Percentiles rank a stretch among this genome's conserved stretches.
phyloP scores from a whole-genome alignment of 768 basidiomycete species.

The Lactifluus volemus region DNA sequence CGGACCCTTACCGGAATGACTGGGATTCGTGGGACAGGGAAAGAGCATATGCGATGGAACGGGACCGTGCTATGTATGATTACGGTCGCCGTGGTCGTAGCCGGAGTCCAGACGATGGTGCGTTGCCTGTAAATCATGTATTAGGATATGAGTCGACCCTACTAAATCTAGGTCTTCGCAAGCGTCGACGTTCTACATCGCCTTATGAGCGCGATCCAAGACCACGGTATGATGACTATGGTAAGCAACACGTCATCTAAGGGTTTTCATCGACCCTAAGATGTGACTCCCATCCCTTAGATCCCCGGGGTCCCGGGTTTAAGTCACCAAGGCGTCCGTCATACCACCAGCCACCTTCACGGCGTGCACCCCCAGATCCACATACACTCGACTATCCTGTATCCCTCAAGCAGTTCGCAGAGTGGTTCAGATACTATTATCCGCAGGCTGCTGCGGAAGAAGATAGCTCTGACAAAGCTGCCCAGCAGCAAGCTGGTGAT shows the following conservation, averaged over 20 bases:
- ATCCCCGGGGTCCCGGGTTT: conserved; percentile 57
- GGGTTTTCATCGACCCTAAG: conserved; percentile 12
- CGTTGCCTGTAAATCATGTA: conserved; percentile 13
- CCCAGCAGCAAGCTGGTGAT: conserved; percentile 75
- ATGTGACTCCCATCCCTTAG: conserved; percentile 39
- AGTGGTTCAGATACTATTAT: conserved; percentile 76
- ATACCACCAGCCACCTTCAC: conserved; percentile 38
- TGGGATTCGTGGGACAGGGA: conserved; percentile 74
- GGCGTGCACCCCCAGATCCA: conserved; percentile 64
- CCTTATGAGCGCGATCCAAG: conserved; percentile 79
- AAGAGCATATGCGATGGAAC: conserved; percentile 57
- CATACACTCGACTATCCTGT: conserved; percentile 78
- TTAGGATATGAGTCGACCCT: not conserved
- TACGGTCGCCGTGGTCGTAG: conserved; percentile 65
- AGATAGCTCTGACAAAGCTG: conserved; percentile 75
- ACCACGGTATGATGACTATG: conserved; percentile 78
- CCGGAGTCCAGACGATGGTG: conserved; percentile 75
- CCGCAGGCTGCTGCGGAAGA: conserved; percentile 74
- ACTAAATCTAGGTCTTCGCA: conserved; percentile 43
- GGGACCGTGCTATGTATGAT: conserved; percentile 62
- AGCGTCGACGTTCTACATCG: conserved; percentile 70
- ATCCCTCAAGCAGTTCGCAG: conserved; percentile 73
- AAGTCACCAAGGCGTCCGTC: conserved; percentile 52
- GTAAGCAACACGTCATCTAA: conserved; percentile 33
- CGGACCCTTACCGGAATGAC: conserved; percentile 51